phyloP scores from a whole-genome alignment of 2,329 filamentous ascomycete genomes.

The Cordyceps militaris region DNA sequence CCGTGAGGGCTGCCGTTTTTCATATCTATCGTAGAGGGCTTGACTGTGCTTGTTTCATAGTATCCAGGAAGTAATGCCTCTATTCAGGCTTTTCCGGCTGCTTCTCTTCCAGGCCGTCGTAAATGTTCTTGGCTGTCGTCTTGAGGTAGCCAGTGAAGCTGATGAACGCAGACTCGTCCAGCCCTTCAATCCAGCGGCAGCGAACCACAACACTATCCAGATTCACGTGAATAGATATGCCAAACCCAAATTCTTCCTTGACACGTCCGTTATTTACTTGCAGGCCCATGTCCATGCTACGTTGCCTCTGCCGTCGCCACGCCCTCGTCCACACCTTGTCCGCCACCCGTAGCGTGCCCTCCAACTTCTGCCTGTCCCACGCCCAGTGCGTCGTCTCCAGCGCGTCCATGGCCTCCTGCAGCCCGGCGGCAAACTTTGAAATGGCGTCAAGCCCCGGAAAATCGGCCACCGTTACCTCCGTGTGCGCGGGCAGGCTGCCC shows the following conservation, averaged over 20 bases:
- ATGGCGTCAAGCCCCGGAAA: constrained; percentile 39
- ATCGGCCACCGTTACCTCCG: constrained; percentile 36
- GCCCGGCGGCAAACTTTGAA: constrained; percentile 24
- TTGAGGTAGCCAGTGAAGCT: constrained; percentile 81
- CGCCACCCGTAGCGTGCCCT: constrained; percentile 56
- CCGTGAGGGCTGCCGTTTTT: constrained; percentile 20
- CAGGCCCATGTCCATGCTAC: constrained; percentile 39
- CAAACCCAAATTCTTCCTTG: constrained; percentile 40
- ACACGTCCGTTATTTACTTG: constrained; percentile 25
- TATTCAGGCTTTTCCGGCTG: not conserved
- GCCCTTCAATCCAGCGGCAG: constrained; percentile 63
- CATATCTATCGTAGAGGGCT: not conserved
- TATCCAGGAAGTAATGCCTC: not conserved
- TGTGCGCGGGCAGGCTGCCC: constrained; percentile 36
- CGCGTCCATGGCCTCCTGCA: constrained; percentile 41
- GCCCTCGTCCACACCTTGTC: constrained; percentile 73
- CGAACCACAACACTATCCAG: constrained; percentile 37
- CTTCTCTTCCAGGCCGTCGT: not conserved
- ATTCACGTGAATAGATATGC: constrained; percentile 41
- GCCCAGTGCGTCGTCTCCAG: constrained; percentile 57
- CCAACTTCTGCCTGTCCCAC: constrained; percentile 48
- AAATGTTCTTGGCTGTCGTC: constrained; percentile 21
- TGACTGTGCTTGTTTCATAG: not conserved
- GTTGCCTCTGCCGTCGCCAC: constrained; percentile 55
- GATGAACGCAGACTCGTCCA: constrained; percentile 68